Evolutionary conservation across 495 filamentous ascomycete species (phyloP).

Genomic region (Baudoinia panamericana): DNA sequence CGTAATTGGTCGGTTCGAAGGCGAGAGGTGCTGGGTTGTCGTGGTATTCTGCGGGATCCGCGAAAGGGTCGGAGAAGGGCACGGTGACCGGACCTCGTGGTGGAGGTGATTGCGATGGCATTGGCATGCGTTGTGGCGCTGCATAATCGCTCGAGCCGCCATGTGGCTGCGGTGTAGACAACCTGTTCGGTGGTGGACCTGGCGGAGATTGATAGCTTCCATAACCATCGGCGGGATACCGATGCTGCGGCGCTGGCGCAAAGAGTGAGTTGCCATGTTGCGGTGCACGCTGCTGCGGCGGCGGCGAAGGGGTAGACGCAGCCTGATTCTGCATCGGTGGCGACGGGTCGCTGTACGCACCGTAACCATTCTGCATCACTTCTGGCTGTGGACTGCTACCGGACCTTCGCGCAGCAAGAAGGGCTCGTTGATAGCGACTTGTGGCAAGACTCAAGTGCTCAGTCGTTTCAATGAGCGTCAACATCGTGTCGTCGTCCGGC

Average conservation of each 20-base stretch:
- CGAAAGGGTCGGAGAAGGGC: constrained; percentile 22
- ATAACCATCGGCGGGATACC: background rate
- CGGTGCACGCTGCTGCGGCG: background rate
- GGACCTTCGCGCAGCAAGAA: constrained; percentile 50
- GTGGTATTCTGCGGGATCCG: constrained; percentile 22
- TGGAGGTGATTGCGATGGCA: constrained; percentile 1
- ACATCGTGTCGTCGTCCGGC: constrained; percentile 85
- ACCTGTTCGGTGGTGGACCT: constrained; percentile 2
- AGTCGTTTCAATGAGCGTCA: constrained; percentile 86
- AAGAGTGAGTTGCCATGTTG: background rate
- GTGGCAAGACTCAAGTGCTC: constrained; percentile 69
- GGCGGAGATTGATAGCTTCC: background rate
- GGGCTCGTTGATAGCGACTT: constrained; percentile 65
- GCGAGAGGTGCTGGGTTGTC: constrained; percentile 12
- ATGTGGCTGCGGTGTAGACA: background rate
- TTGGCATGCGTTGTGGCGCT: too few relatives aligned
- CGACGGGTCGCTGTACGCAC: background rate
- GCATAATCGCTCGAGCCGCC: too few relatives aligned
- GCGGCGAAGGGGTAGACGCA: background rate
- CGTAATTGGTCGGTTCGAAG: constrained; percentile 1
- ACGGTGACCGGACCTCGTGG: background rate
- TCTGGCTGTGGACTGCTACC: constrained; percentile 23
- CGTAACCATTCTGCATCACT: constrained; percentile 9
- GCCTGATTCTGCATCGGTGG: background rate
- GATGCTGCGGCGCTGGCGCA: background rate